phyloP scores from a whole-genome alignment of 345 rosid species.

The Aquilaria sinensis region DNA sequence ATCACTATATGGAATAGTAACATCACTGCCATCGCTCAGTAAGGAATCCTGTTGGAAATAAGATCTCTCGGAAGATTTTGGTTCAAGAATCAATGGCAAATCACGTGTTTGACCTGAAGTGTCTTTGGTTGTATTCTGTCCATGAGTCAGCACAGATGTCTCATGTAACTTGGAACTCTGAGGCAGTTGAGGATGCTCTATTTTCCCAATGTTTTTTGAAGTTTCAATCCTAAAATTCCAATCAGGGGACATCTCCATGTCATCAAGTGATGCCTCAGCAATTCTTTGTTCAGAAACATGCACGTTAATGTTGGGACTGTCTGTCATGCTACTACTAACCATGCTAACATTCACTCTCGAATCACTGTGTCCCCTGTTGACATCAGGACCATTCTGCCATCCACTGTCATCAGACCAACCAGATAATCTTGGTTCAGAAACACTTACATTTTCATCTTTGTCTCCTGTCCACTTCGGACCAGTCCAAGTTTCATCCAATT shows the following conservation, averaged over 20 bases:
- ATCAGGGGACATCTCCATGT: slow-evolving; percentile 80
- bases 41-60: slow-evolving; percentile 21
- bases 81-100: slow-evolving; percentile 24
- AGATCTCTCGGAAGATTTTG: slow-evolving; percentile 19
- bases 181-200: slow-evolving; percentile 26
- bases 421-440: slow-evolving; percentile 23
- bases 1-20: slow-evolving; percentile 15
- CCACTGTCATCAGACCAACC: slow-evolving; percentile 30
- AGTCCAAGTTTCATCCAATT: slow-evolving; percentile 14
- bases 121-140: slow-evolving; percentile 17
- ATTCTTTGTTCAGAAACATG: slow-evolving; percentile 33
- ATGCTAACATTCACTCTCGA: slow-evolving; percentile 15
- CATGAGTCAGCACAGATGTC: slow-evolving; percentile 22
- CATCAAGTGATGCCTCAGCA: slow-evolving; percentile 46
- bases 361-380: slow-evolving; percentile 19
- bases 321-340: slow-evolving; percentile 19
- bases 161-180: slow-evolving; percentile 24
- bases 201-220: slow-evolving; percentile 28
- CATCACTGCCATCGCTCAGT: slow-evolving; percentile 15
- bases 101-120: slow-evolving; percentile 20
- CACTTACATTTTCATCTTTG: slow-evolving; percentile 22
- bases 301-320: slow-evolving; percentile 20
- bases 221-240: slow-evolving; percentile 53
- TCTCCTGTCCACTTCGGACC: slow-evolving; percentile 24
- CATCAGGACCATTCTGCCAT: slow-evolving; percentile 27